Evolutionary conservation across 2,329 filamentous ascomycete species (phyloP), one percentile per base, ranked within the genome.

Genomic region (Fusarium stilboides): DNA sequence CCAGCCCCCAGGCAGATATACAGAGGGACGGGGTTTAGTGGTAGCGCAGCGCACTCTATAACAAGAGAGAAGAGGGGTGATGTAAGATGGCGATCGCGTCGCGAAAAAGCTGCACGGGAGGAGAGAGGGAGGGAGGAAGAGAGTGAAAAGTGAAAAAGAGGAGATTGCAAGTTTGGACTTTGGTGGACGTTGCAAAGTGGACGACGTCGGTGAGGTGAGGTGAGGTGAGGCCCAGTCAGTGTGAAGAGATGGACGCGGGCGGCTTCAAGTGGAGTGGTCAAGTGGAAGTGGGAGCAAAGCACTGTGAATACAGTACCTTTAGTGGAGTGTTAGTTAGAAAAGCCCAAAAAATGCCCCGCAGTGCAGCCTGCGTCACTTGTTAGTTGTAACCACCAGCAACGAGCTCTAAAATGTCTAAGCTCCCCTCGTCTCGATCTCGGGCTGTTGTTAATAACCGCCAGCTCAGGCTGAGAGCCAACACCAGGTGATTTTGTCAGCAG

Each of bases 201-300:
- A 64, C 68, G 74, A 73, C 70, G 69, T 71, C 64, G 73, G 69
- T 73, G 69, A 70, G 60, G 72, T 74, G 66, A 71, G 63, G 71
- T 69, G 65, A 70, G 57, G 58, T 31, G 28, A 31, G 28, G 28
- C 28, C 28, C 28, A 31, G 28, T 31, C 28, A 31, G 10, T 68
- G 69, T 71, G 65, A 70, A 71, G 53, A 63, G 66, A 68, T 65
- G 65, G 54, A 59, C 52, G 43, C 20, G 44, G 49, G 44, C 46
- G 64, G 63, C 63, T 60, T 61, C 56, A 62, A 72, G 69, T 71
- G 68, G 62, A 62, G 68, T 59, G 69, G 51, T 31, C 28, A 31
- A 31, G 28, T 64, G 47, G 56, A 47, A 49, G 40, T 64, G 47
- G 56, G 51, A 46, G 26, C 60, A 47, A 57, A 65, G 52, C 66